These are phyloP conservation scores for Rhodomyrtus tomentosa DNA, from an alignment of 345 rosid genomes.

Conservation along the genomic window DNA sequence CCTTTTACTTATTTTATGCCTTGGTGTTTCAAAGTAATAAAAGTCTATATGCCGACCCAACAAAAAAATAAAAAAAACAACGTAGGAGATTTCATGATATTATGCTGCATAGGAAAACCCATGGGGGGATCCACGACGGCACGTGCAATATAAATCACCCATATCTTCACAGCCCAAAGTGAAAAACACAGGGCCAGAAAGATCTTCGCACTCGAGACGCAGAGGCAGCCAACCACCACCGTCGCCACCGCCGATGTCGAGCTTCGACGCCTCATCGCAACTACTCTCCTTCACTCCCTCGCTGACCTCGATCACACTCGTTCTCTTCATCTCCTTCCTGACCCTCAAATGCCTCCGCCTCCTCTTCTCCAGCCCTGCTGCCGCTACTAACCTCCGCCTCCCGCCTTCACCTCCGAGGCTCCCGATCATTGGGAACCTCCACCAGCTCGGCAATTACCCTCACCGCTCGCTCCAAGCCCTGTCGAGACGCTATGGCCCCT, in stretches of 20 bases:
- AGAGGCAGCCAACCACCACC: background rate
- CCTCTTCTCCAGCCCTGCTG: background rate
- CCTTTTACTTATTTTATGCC: too few relatives aligned
- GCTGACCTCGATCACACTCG: background rate
- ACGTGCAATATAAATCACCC: background rate
- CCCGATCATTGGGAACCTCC: conserved; percentile 55
- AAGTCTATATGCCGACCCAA: too few relatives aligned
- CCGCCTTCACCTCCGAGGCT: conserved; percentile 39
- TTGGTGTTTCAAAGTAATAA: too few relatives aligned
- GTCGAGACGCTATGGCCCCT: conserved; percentile 35
- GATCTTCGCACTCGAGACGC: background rate
- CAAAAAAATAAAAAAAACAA: too few relatives aligned
- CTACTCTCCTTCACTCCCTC: background rate
- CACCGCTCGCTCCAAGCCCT: conserved; percentile 32
- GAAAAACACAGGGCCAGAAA: background rate
- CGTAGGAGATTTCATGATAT: background rate
- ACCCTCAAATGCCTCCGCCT: background rate
- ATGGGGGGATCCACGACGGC: background rate
- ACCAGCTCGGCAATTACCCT: conserved; percentile 30
- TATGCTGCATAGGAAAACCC: background rate
- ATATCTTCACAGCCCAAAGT: background rate
- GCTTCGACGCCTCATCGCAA: background rate
- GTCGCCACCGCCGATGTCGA: background rate
- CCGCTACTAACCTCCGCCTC: background rate
- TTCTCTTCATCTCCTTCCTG: background rate